phyloP scores from a whole-genome alignment of 345 rosid species.

The Heritiera littoralis region DNA sequence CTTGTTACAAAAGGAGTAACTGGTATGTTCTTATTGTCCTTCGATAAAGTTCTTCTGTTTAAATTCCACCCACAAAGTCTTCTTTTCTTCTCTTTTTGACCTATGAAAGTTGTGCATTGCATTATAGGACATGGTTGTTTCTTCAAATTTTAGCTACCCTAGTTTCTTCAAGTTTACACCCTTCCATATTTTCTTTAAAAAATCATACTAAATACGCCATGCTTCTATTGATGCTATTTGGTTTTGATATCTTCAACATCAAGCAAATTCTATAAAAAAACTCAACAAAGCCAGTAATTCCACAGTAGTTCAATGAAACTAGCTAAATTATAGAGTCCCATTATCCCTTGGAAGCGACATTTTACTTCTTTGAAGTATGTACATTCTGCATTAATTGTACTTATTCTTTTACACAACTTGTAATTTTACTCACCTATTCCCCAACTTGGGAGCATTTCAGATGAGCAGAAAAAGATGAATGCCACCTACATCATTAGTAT shows the following conservation, averaged over 20 bases:
- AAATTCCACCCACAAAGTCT: background rate
- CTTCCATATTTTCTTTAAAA: background rate
- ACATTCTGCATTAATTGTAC: background rate
- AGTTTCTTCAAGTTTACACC: background rate
- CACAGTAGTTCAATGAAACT: background rate
- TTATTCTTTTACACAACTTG: background rate
- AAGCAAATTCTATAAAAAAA: background rate
- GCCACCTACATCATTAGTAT: slow-evolving; percentile 93
- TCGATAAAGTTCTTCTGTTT: background rate
- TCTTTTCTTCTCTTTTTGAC: background rate
- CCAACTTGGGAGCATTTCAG: slow-evolving; percentile 37
- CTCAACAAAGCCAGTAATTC: background rate
- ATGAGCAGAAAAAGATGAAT: slow-evolving; percentile 96
- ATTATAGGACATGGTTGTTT: background rate
- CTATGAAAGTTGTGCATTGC: background rate
- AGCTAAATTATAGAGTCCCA: background rate
- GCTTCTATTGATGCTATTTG: background rate
- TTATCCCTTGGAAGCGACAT: background rate
- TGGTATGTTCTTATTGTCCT: slow-evolving; percentile 42
- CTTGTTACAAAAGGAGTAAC: slow-evolving; percentile 86
- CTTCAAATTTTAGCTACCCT: background rate
- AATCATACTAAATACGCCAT: background rate
- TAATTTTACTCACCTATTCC: slow-evolving; percentile 1
- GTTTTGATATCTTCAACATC: slow-evolving; percentile 3
- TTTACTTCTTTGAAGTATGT: background rate